A percentile compares a stretch with the other conserved stretches of the same genome.
phyloP scores from a whole-genome alignment of 176 grass and related monocot species.

The Saccharum spontaneum region DNA sequence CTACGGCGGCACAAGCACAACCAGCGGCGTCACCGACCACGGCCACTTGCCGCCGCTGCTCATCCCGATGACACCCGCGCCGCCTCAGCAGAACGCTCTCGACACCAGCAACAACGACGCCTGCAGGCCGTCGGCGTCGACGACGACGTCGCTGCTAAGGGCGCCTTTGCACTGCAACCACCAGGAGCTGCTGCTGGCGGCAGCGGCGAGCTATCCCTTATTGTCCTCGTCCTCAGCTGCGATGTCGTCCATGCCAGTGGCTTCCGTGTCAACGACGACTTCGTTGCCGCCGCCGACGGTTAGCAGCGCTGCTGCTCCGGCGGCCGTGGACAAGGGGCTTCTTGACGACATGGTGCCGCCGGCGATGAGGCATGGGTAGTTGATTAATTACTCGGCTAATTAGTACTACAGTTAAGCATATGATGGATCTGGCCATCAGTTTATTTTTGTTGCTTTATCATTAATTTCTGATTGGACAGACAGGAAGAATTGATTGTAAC shows the following conservation, averaged over 20 bases:
- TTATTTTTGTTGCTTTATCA: constrained; percentile 1
- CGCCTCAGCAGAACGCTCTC: background rate
- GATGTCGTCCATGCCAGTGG: background rate
- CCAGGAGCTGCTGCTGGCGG: constrained; percentile 18
- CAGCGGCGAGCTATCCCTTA: background rate
- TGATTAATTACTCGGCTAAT: background rate
- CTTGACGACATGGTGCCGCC: constrained; percentile 86
- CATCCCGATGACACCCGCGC: background rate
- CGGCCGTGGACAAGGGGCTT: constrained; percentile 50
- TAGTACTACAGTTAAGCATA: too few species aligned
- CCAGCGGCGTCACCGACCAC: background rate
- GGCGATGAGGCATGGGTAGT: constrained; percentile 53
- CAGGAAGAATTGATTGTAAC: background rate
- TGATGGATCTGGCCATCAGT: background rate
- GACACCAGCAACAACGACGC: rapidly evolving
- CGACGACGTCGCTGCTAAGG: background rate
- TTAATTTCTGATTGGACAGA: background rate
- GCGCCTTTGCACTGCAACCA: constrained; percentile 13
- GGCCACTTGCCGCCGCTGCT: background rate
- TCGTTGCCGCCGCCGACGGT: background rate
- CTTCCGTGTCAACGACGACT: background rate
- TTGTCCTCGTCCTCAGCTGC: background rate
- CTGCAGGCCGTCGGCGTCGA: background rate
- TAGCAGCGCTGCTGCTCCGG: background rate
- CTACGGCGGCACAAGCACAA: background rate